Evolutionary conservation across 768 basidiomycete genomes (phyloP).

Genomic region (Pleurotus eryngii): DNA sequence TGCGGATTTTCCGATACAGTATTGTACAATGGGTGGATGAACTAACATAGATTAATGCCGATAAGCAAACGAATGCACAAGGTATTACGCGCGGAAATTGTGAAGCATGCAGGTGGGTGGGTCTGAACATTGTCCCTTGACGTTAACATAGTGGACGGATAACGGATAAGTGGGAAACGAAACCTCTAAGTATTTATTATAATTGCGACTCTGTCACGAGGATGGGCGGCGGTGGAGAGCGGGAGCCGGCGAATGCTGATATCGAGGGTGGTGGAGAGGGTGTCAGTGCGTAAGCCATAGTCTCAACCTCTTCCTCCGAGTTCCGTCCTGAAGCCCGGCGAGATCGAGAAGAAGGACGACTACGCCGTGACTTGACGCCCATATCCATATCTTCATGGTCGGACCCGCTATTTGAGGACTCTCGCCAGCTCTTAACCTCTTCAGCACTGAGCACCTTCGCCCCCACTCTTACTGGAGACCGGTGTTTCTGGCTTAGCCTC

Average conservation of each 20-base stretch:
- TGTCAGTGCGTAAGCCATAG: slow-evolving; percentile 29
- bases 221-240: slow-evolving; percentile 3
- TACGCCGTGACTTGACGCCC: slow-evolving; percentile 26
- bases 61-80: slow-evolving; percentile 10
- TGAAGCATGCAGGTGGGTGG: neutral
- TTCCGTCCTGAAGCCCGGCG: slow-evolving; percentile 16
- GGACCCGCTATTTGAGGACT: slow-evolving; percentile 23
- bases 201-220: slow-evolving; percentile 30
- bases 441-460: slow-evolving; percentile 73
- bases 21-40: slow-evolving; percentile 9
- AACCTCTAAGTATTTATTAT: slow-evolving; percentile 7
- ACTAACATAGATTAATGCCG: slow-evolving; percentile 15
- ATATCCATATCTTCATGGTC: slow-evolving; percentile 14
- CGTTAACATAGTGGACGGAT: neutral
- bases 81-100: neutral
- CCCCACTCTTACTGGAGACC: slow-evolving; percentile 35
- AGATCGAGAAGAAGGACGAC: slow-evolving; percentile 21
- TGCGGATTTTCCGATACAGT: slow-evolving; percentile 10
- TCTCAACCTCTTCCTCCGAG: slow-evolving; percentile 42
- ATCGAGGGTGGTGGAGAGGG: slow-evolving; percentile 27
- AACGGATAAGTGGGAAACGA: neutral
- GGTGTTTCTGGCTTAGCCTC: slow-evolving; percentile 55
- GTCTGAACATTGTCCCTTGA: slow-evolving; percentile 4
- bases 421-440: slow-evolving; percentile 63
- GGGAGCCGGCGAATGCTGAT: slow-evolving; percentile 29